These are phyloP conservation scores for Didymosphaeria variabile DNA, from an alignment of 2,329 filamentous ascomycete species.

Conservation along the genomic window DNA sequence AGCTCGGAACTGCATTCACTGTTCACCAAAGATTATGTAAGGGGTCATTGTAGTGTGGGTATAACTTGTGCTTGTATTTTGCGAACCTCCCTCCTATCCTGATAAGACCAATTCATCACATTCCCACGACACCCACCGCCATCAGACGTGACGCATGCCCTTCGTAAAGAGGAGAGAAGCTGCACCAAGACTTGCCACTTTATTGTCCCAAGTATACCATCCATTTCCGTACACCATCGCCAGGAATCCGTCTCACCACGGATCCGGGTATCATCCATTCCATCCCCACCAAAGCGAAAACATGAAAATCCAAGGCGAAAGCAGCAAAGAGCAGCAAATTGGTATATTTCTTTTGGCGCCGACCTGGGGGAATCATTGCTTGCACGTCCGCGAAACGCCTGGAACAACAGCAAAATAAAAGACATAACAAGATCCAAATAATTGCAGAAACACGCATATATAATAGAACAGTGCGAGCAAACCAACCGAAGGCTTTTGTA, in stretches of 20 bases:
- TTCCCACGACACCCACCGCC: slow-evolving; percentile 1
- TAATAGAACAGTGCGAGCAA: slow-evolving; percentile 35
- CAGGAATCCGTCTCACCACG: slow-evolving; percentile 35
- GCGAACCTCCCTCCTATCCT: slow-evolving; percentile 19
- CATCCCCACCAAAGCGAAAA: slow-evolving; percentile 11
- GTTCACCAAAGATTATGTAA: neutral
- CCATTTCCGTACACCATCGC: slow-evolving; percentile 9
- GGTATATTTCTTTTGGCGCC: slow-evolving; percentile 55
- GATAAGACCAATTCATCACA: slow-evolving; percentile 12
- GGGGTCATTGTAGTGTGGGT: slow-evolving; percentile 2
- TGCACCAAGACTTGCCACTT: neutral
- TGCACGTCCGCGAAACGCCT: slow-evolving; percentile 37
- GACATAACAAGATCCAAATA: slow-evolving; percentile 22
- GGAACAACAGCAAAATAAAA: slow-evolving; percentile 28
- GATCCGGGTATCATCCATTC: slow-evolving; percentile 31
- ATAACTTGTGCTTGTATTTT: slow-evolving; percentile 21
- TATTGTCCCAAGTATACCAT: slow-evolving; percentile 9
- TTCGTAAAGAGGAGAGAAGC: slow-evolving; percentile 13
- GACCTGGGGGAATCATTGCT: slow-evolving; percentile 48
- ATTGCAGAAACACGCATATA: slow-evolving; percentile 27
- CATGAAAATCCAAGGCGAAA: slow-evolving; percentile 12
- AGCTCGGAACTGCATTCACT: neutral
- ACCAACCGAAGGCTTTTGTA: slow-evolving; percentile 46
- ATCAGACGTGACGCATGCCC: slow-evolving; percentile 12
- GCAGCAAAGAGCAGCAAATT: slow-evolving; percentile 45